phyloP scores from a whole-genome alignment of 1,139 yeast species.

The Yamadazyma mexicana region DNA sequence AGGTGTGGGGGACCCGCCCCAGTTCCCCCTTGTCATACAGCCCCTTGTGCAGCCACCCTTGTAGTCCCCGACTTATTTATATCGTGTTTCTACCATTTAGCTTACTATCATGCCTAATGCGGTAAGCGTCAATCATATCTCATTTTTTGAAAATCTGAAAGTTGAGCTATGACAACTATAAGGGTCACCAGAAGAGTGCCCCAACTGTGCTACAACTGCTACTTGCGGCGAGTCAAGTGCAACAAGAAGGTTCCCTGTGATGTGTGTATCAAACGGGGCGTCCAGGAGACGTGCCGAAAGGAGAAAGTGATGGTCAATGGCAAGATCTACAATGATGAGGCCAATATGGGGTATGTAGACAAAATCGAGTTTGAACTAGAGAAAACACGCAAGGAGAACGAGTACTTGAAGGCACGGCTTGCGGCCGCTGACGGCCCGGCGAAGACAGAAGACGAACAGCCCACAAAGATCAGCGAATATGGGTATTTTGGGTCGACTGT shows the following conservation, averaged over 20 bases:
- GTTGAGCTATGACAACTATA: too few species aligned
- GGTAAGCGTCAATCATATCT: too few species aligned
- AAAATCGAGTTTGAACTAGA: conserved; percentile 5
- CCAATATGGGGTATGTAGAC: neutral
- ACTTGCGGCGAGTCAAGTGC: conserved; percentile 28
- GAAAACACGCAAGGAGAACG: conserved; percentile 3
- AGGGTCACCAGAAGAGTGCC: conserved; percentile 20
- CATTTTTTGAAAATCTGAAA: too few species aligned
- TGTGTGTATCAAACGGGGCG: conserved; percentile 25
- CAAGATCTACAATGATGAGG: conserved; percentile 7
- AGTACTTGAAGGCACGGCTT: conserved; percentile 2
- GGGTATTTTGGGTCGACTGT: conserved; percentile 11
- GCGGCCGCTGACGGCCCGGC: neutral
- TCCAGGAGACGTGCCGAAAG: conserved; percentile 10
- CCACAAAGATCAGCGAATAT: conserved; percentile 4
- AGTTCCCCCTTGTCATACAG: too few species aligned
- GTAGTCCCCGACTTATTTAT: too few species aligned
- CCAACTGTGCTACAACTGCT: conserved; percentile 26
- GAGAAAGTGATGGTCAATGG: conserved; percentile 17
- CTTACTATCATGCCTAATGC: too few species aligned
- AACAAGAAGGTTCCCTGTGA: conserved; percentile 32
- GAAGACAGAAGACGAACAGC: neutral
- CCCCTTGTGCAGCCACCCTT: too few species aligned
- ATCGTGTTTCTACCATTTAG: too few species aligned
- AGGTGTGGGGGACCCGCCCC: too few species aligned